Evolutionary conservation across 176 grass and related monocot species (phyloP).

Genomic region (Puccinellia tenuiflora): DNA sequence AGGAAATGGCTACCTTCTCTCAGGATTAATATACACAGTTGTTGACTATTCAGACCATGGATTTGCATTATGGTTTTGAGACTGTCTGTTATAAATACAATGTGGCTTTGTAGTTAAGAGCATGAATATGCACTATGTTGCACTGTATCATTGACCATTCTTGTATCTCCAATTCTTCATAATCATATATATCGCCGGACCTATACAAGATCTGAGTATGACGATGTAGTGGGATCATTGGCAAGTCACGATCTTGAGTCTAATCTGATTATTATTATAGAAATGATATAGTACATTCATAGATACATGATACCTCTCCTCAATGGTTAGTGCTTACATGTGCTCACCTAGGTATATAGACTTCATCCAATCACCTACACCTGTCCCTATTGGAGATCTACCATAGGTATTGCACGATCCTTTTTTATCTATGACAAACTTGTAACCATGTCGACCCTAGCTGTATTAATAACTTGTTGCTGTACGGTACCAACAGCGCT

Average conservation of each 20-base stretch:
- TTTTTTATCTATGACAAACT: slow-evolving; percentile 31
- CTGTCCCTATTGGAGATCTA: slow-evolving; percentile 15
- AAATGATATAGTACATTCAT: neutral
- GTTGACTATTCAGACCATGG: slow-evolving; percentile 5
- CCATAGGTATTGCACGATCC: slow-evolving; percentile 28
- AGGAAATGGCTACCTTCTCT: neutral
- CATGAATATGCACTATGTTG: slow-evolving; percentile 14
- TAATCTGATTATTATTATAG: slow-evolving; percentile 21
- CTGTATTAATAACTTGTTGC: slow-evolving; percentile 28
- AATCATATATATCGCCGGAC: slow-evolving; percentile 3
- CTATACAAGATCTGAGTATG: slow-evolving; percentile 19
- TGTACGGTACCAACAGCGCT: neutral
- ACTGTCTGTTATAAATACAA: neutral
- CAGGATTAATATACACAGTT: neutral
- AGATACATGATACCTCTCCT: slow-evolving; percentile 24
- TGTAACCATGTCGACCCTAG: slow-evolving; percentile 32
- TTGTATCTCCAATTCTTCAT: neutral
- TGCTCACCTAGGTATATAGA: slow-evolving; percentile 37
- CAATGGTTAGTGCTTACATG: slow-evolving; percentile 36
- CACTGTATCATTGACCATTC: neutral
- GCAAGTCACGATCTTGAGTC: slow-evolving; percentile 1
- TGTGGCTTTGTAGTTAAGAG: neutral
- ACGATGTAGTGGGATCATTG: slow-evolving; percentile 23
- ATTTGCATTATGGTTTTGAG: slow-evolving; percentile 15
- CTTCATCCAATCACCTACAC: slow-evolving; percentile 25